Evolutionary conservation across 352 stramenopile species (phyloP).

Genomic region (Phytophthora melonis): DNA sequence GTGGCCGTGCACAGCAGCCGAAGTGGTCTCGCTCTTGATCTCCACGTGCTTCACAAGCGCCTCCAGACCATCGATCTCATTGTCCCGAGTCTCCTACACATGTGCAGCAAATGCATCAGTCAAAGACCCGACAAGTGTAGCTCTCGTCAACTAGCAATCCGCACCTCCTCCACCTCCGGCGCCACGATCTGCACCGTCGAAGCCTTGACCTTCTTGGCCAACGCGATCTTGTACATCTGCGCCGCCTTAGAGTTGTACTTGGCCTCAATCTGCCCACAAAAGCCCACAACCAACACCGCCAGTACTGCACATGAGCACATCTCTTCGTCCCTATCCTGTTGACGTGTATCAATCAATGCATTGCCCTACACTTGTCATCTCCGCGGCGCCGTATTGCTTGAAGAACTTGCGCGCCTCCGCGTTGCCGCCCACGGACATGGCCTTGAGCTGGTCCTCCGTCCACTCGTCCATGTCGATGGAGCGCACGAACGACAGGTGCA

Average conservation of each 20-base stretch:
- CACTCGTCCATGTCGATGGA: constrained; percentile 97
- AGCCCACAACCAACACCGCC: constrained; percentile 2
- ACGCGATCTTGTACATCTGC: constrained; percentile 87
- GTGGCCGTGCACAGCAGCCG: constrained; percentile 51
- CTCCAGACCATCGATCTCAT: constrained; percentile 78
- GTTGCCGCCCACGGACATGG: constrained; percentile 96
- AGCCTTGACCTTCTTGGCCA: constrained; percentile 88
- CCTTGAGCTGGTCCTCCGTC: constrained; percentile 94
- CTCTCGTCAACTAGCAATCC: not conserved
- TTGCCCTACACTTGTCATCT: constrained; percentile 80
- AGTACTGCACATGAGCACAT: not conserved
- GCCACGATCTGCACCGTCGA: constrained; percentile 68
- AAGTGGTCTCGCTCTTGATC: constrained; percentile 48
- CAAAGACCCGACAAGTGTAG: not conserved
- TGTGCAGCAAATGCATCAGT: not conserved
- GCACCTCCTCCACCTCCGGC: constrained; percentile 48
- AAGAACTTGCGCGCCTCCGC: constrained; percentile 94
- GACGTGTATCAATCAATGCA: not conserved
- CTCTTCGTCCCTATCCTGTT: not conserved
- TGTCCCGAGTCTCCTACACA: constrained; percentile 40
- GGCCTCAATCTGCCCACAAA: constrained; percentile 76
- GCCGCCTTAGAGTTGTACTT: constrained; percentile 94
- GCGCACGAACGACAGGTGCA: constrained; percentile 95
- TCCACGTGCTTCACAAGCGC: constrained; percentile 83
- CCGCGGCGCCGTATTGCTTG: constrained; percentile 89